Evolutionary conservation across 106 monocot genomes (phyloP).

Genomic region (Gastrodia elata): DNA sequence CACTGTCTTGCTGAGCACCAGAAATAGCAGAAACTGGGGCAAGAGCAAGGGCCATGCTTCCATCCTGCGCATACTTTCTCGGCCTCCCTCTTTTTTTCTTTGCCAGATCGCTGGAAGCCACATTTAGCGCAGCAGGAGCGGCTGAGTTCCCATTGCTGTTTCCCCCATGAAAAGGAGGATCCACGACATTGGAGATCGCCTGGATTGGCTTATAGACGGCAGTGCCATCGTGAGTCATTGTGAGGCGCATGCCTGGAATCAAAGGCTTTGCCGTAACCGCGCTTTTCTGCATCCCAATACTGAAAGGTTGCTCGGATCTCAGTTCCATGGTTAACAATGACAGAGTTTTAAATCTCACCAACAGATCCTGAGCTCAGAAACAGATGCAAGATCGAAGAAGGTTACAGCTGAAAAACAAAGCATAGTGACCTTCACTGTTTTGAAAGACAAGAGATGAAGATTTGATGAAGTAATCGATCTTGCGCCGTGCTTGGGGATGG

Average conservation of each 20-base stretch:
- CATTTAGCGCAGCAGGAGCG: neutral
- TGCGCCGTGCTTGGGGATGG: neutral
- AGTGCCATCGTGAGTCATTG: conserved; percentile 11
- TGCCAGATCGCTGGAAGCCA: neutral
- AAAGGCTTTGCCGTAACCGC: conserved; percentile 5
- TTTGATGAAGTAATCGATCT: neutral
- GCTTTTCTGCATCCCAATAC: conserved; percentile 10
- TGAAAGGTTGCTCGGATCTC: conserved; percentile 15
- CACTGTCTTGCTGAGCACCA: neutral
- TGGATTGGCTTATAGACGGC: conserved; percentile 9
- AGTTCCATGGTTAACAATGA: conserved; percentile 10
- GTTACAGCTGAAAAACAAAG: neutral
- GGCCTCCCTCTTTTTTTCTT: conserved; percentile 27
- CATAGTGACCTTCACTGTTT: neutral
- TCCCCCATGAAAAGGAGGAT: neutral
- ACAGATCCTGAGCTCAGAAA: neutral
- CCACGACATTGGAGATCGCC: neutral
- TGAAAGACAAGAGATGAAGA: neutral
- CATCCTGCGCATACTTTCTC: conserved; percentile 67
- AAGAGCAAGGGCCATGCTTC: conserved; percentile 15
- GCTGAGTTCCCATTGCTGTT: neutral
- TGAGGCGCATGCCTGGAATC: conserved; percentile 7
- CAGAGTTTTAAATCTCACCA: neutral
- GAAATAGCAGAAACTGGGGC: conserved; percentile 15
- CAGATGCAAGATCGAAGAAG: neutral